Base-by-base conservation (phyloP, 2,329 filamentous ascomycete species). In the Elsinoe arachidis region DNA sequence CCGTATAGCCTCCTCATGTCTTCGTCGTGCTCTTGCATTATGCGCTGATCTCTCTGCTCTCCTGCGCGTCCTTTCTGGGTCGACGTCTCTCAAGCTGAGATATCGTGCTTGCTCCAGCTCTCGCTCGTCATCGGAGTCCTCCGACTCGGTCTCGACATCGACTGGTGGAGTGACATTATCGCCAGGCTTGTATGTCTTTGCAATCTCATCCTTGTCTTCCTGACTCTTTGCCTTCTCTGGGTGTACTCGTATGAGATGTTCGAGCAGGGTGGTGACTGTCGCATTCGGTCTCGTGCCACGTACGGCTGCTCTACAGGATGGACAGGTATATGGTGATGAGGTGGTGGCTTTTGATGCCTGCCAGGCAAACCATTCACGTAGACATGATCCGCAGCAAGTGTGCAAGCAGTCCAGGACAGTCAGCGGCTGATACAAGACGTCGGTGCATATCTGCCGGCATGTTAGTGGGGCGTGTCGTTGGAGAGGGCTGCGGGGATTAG, bases 301-400 rank as follows among this genome's bases (percentile, higher is more conserved):
- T 60, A 99, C 92, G 11, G 80, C 74, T 46, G 90, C 88, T 63
- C 93, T 88, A 74, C 93, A 99, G 73, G 90, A 87, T 39, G 93
- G 93, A 74, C 93, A 99, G 46, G 90, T 96, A 70, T 90, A 95
- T 46, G 79, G 80, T 55, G 78, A 74, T 2, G 66, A 76, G 60
- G 65, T 79, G 5, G 79, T 80, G 43, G 80, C 80, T 12, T 78
- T 77, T 30, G 78, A 76, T 37, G 85, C 84, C 70, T 96, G 90
- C 72, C 84, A 93, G 61, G 78, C 76, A 70, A 97, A 99, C 93
- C 93, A 99, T 76, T 95, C 90, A 72, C 95, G 96, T 59, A 97
- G 73, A 69, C 93, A 99, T 38, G 88, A 87, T 62, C 91, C 93
- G 76, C 93, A 99, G 73, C 95, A 99, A 46, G 92, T 96, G 59